A percentile compares a stretch with the other conserved stretches of the same genome.
Conservation (phyloP, 2,329 filamentous ascomycete genomes). For the Pestalotiopsis sp. region DNA sequence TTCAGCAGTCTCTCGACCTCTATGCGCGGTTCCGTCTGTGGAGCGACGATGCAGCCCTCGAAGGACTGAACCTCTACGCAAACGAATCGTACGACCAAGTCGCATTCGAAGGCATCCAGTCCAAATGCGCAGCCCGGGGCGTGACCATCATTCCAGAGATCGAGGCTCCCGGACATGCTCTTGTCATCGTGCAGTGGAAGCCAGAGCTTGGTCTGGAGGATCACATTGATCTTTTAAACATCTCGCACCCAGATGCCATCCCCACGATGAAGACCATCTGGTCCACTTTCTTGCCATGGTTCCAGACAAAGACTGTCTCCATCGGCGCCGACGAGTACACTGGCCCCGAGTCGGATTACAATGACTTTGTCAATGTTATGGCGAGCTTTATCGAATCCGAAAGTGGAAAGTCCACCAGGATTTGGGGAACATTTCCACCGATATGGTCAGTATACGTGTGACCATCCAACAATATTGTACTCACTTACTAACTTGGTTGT, state of each 20-base stretch:
- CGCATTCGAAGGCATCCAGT: slow-evolving; percentile 55
- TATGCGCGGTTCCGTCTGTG: slow-evolving; percentile 58
- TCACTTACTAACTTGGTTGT: neutral
- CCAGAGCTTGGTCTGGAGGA: slow-evolving; percentile 50
- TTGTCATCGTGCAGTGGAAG: slow-evolving; percentile 61
- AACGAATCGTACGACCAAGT: slow-evolving; percentile 57
- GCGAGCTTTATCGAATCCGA: slow-evolving; percentile 41
- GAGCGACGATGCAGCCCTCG: slow-evolving; percentile 48
- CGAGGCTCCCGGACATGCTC: slow-evolving; percentile 58
- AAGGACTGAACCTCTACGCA: slow-evolving; percentile 47
- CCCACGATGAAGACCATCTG: slow-evolving; percentile 55
- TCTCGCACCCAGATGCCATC: slow-evolving; percentile 55
- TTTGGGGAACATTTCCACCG: slow-evolving; percentile 59
- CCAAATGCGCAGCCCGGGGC: slow-evolving; percentile 52
- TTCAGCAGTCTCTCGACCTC: slow-evolving; percentile 47
- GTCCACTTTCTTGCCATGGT: slow-evolving; percentile 56
- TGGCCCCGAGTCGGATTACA: slow-evolving; percentile 48
- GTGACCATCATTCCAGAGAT: slow-evolving; percentile 62
- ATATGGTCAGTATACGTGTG: slow-evolving; percentile 21
- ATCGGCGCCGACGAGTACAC: slow-evolving; percentile 60
- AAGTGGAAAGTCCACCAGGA: slow-evolving; percentile 47
- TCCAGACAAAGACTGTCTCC: slow-evolving; percentile 55
- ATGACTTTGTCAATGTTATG: slow-evolving; percentile 54
- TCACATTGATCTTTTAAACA: slow-evolving; percentile 54
- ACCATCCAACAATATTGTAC: slow-evolving; percentile 34